These are phyloP conservation scores for Cucurbitaria berberidis DNA, from an alignment of 2,329 filamentous ascomycete genomes.

Conservation along the genomic window DNA sequence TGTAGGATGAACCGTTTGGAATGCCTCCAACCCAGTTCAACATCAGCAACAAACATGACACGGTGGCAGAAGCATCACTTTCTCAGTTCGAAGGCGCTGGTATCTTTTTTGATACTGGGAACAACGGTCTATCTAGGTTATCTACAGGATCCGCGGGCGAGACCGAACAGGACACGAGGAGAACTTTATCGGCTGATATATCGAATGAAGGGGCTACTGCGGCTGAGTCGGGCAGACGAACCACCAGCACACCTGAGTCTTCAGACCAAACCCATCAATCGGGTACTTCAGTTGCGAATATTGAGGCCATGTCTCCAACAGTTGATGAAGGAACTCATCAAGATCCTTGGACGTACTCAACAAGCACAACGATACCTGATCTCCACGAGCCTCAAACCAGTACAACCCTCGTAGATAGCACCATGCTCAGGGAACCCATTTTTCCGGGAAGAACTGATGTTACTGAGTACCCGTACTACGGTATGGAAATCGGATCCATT, in stretches of 20 bases:
- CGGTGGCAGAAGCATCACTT: background rate
- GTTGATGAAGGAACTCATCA: background rate
- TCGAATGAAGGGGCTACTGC: background rate
- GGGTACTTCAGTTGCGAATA: background rate
- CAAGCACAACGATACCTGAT: background rate
- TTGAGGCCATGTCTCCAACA: background rate
- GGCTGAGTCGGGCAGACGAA: background rate
- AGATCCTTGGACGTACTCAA: background rate
- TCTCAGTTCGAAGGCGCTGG: background rate
- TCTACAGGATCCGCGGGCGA: background rate
- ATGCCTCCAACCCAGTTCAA: too few relatives aligned
- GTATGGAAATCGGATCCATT: too few relatives aligned
- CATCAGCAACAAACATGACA: background rate
- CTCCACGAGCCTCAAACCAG: background rate
- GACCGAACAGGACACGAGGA: background rate
- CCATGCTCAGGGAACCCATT: background rate
- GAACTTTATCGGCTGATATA: background rate
- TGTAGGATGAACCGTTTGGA: too few relatives aligned
- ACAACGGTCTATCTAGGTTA: background rate
- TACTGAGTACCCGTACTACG: too few relatives aligned
- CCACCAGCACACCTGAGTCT: too few relatives aligned
- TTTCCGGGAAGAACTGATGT: too few relatives aligned
- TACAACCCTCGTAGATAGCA: background rate
- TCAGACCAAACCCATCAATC: background rate
- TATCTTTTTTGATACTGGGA: background rate